Evolutionary conservation across 2,329 filamentous ascomycete species (phyloP).

Genomic region (Botrytis fragariae): DNA sequence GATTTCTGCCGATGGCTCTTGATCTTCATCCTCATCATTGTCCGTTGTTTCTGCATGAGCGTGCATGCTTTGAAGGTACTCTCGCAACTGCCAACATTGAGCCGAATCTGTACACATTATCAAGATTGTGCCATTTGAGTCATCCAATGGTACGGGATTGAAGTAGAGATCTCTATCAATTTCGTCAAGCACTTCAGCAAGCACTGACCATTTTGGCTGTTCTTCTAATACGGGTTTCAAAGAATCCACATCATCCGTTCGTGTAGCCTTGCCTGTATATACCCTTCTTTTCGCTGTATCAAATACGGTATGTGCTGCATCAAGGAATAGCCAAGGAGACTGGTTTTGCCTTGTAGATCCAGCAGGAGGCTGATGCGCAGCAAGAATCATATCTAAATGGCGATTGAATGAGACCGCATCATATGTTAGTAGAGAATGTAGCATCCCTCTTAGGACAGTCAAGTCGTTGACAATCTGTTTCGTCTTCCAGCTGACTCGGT

Average conservation of each 20-base stretch:
- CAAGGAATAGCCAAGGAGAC: constrained; percentile 93
- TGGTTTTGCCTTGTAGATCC: constrained; percentile 85
- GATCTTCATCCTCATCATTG: constrained; percentile 47
- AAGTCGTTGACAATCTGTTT: constrained; percentile 91
- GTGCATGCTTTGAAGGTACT: constrained; percentile 90
- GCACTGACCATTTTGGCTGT: constrained; percentile 86
- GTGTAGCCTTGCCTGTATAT: constrained; percentile 64
- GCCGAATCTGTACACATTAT: constrained; percentile 92
- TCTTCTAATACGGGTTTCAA: constrained; percentile 85
- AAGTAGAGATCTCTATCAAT: constrained; percentile 89
- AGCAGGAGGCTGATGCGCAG: constrained; percentile 82
- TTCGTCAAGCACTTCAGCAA: constrained; percentile 89
- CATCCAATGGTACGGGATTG: constrained; percentile 71
- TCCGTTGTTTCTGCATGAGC: constrained; percentile 51
- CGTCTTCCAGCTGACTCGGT: constrained; percentile 91
- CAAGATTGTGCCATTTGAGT: constrained; percentile 86
- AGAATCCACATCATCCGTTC: constrained; percentile 36
- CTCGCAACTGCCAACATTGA: constrained; percentile 82
- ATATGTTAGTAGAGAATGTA: constrained; percentile 78
- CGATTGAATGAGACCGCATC: constrained; percentile 90
- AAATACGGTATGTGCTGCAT: constrained; percentile 92
- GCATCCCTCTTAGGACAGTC: constrained; percentile 75
- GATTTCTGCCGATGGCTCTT: constrained; percentile 70
- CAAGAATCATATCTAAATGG: constrained; percentile 90
- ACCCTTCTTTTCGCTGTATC: constrained; percentile 84